These are phyloP conservation scores for Phialemoniopsis sp. DNA, from an alignment of 2,329 filamentous ascomycete species.

Conservation along the genomic window DNA sequence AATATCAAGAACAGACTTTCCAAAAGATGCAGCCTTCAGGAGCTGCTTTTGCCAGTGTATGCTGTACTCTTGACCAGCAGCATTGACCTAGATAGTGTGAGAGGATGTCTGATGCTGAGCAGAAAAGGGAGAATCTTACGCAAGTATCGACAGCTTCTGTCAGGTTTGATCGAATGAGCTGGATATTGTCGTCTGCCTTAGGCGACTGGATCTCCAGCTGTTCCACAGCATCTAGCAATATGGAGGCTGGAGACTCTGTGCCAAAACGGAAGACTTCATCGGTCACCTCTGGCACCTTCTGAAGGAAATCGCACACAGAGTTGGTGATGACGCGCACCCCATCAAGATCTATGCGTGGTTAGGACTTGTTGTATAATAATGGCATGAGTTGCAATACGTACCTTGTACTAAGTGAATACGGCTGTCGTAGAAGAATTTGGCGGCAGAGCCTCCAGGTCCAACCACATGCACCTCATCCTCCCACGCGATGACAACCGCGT, in stretches of 20 bases:
- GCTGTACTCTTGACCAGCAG: conserved; percentile 88
- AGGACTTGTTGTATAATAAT: neutral
- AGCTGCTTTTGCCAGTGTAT: conserved; percentile 92
- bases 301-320: conserved; percentile 94
- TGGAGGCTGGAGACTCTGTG: conserved; percentile 83
- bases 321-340: conserved; percentile 89
- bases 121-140: conserved; percentile 21
- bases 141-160: conserved; percentile 93
- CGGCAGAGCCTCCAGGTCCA: conserved; percentile 74
- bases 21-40: conserved; percentile 94
- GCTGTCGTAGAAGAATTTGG: conserved; percentile 82
- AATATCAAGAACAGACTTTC: conserved; percentile 93
- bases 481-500: conserved; percentile 91
- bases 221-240: conserved; percentile 88
- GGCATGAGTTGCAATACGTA: conserved; percentile 25
- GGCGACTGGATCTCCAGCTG: conserved; percentile 91
- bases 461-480: conserved; percentile 96
- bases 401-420: conserved; percentile 86
- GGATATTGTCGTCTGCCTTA: conserved; percentile 96
- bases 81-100: conserved; percentile 52
- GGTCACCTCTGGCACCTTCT: conserved; percentile 82
- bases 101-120: neutral
- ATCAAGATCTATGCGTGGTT: conserved; percentile 54
- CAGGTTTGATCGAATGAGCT: conserved; percentile 81
- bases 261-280: conserved; percentile 87